Percentiles rank a stretch among this genome's conserved stretches.
Evolutionary conservation across 768 basidiomycete genomes (phyloP).

Genomic region (Macrolepiota fuliginosa): DNA sequence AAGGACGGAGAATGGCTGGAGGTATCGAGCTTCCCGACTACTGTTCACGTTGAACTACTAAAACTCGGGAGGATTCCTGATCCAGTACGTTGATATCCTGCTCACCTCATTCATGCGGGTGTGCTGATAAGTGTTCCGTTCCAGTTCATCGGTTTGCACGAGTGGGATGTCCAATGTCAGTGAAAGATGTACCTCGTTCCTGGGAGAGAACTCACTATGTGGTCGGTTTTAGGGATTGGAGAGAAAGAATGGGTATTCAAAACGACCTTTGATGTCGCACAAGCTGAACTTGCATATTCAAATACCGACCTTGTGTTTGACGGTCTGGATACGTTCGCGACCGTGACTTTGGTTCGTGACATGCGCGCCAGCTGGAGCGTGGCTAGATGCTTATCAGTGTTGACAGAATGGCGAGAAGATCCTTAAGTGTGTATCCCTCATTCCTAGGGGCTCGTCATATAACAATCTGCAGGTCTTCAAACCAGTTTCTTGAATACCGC

Average conservation of each 20-base stretch:
- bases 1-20: conserved; percentile 66
- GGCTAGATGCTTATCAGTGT: background rate
- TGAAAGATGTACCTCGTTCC: background rate
- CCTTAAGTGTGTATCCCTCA: conserved; percentile 43
- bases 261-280: conserved; percentile 53
- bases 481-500: conserved; percentile 82
- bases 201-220: background rate
- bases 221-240: conserved; percentile 66
- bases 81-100: conserved; percentile 49
- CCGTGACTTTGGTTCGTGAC: conserved; percentile 59
- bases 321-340: conserved; percentile 87
- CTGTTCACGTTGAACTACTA: conserved; percentile 84
- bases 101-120: background rate
- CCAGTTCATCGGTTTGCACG: conserved; percentile 74
- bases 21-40: conserved; percentile 72
- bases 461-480: conserved; percentile 54
- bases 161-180: conserved; percentile 91
- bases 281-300: conserved; percentile 39
- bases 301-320: conserved; percentile 83
- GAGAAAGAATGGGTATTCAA: conserved; percentile 86
- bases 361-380: background rate
- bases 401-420: conserved; percentile 71
- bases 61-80: conserved; percentile 74
- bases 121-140: background rate
- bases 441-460: background rate